Conservation (phyloP, 441 rosid species). For the Brassica hybrid region DNA sequence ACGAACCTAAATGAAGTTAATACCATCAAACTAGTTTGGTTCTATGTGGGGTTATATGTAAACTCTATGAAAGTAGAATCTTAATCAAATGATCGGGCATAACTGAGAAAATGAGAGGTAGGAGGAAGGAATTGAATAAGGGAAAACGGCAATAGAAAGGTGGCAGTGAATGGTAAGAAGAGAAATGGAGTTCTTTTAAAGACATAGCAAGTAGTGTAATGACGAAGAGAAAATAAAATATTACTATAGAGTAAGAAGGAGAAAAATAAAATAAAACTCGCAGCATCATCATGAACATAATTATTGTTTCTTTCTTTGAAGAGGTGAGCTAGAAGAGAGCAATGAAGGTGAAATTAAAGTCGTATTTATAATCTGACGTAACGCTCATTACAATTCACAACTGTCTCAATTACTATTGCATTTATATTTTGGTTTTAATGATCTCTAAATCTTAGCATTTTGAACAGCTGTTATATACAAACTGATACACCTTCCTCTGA, state of each 20-base stretch:
- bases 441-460: conserved; percentile 58
- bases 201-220: conserved; percentile 37
- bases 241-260: neutral
- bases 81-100: conserved; percentile 26
- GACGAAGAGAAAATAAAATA: neutral
- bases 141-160: conserved; percentile 46
- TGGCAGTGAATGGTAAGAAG: conserved; percentile 45
- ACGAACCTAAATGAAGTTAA: conserved; percentile 34
- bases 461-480: conserved; percentile 42
- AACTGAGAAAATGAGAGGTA: conserved; percentile 44
- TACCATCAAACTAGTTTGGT: conserved; percentile 32
- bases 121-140: conserved; percentile 44
- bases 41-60: conserved; percentile 35
- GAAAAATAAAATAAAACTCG: conserved; percentile 3
- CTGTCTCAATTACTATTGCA: conserved; percentile 76
- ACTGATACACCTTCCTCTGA: conserved; percentile 36
- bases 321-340: conserved; percentile 52
- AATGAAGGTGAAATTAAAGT: conserved; percentile 61
- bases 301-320: conserved; percentile 35
- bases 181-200: conserved; percentile 37
- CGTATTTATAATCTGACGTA: conserved; percentile 88
- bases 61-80: conserved; percentile 33
- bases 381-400: conserved; percentile 88
- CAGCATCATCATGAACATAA: conserved; percentile 47
- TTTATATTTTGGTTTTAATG: conserved; percentile 61